These are phyloP conservation scores for Aspergillus sparsus DNA, from an alignment of 495 filamentous ascomycete species.

Conservation along the genomic window DNA sequence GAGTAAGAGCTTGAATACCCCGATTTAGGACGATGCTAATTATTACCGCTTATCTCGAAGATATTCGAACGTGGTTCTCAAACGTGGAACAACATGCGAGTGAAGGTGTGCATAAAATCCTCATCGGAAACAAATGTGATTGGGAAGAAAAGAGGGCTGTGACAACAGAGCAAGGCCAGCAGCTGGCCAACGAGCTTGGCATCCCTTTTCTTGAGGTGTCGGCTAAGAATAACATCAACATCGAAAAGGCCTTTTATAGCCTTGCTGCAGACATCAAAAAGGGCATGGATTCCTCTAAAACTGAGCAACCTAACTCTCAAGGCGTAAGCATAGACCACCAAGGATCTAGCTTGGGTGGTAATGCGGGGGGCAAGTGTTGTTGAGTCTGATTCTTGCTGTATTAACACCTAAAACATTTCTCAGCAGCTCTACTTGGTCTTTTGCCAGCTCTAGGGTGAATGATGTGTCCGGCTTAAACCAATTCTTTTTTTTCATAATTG, in stretches of 20 bases:
- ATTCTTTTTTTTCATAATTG: not conserved
- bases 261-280: conserved; percentile 98
- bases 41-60: conserved; percentile 45
- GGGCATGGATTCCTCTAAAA: conserved; percentile 70
- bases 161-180: conserved; percentile 88
- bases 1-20: conserved; percentile 61
- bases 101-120: conserved; percentile 99
- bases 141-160: conserved; percentile 99
- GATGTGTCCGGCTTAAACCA: not conserved
- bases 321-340: conserved; percentile 73
- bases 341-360: conserved; percentile 58
- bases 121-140: conserved; percentile 99
- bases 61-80: conserved; percentile 98
- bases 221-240: conserved; percentile 98
- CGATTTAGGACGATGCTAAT: conserved; percentile 3
- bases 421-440: not conserved
- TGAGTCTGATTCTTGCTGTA: conserved; percentile 44
- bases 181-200: conserved; percentile 90
- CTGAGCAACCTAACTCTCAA: conserved; percentile 62
- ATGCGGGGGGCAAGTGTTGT: conserved; percentile 81
- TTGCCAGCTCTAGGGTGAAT: not conserved
- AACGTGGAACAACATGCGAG: conserved; percentile 99
- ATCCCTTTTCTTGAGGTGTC: conserved; percentile 99
- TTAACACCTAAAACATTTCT: conserved; percentile 14
- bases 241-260: conserved; percentile 97